A percentile compares a stretch with the other conserved stretches of the same genome.
Conservation (phyloP, 805 yeast genomes). For the Candida dajiaensis region DNA sequence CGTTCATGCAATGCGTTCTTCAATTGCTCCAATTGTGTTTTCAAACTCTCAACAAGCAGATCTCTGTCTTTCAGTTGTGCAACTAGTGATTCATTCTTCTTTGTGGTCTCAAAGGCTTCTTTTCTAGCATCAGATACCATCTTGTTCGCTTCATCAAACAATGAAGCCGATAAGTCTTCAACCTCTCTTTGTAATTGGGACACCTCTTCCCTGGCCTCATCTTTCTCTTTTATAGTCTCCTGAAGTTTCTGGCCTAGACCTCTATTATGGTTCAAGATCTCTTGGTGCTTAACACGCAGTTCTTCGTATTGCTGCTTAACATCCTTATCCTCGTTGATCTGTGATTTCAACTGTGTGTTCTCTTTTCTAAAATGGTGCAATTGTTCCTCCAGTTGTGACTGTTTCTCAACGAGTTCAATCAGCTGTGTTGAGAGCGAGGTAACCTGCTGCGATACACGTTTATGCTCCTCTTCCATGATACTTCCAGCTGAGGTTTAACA, state of each 20-base stretch:
- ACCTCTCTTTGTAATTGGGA: constrained; percentile 63
- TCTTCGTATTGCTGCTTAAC: constrained; percentile 23
- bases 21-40: constrained; percentile 61
- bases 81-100: constrained; percentile 49
- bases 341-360: constrained; percentile 25
- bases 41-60: constrained; percentile 54
- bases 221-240: constrained; percentile 31
- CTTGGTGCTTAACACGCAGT: constrained; percentile 28
- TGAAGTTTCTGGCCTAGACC: constrained; percentile 27
- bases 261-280: constrained; percentile 27
- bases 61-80: constrained; percentile 65
- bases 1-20: constrained; percentile 53
- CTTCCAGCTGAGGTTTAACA: not conserved
- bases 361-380: constrained; percentile 34
- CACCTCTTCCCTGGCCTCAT: constrained; percentile 53
- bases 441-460: constrained; percentile 48
- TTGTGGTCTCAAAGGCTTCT: constrained; percentile 53
- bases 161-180: constrained; percentile 69
- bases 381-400: constrained; percentile 48
- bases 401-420: constrained; percentile 54
- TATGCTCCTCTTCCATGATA: constrained; percentile 28
- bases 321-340: constrained; percentile 16
- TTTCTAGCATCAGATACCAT: constrained; percentile 79
- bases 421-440: constrained; percentile 52
- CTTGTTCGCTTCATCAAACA: constrained; percentile 78